Base-by-base conservation (phyloP, 2,329 filamentous ascomycete genomes). In the Fusarium nelsonii region DNA sequence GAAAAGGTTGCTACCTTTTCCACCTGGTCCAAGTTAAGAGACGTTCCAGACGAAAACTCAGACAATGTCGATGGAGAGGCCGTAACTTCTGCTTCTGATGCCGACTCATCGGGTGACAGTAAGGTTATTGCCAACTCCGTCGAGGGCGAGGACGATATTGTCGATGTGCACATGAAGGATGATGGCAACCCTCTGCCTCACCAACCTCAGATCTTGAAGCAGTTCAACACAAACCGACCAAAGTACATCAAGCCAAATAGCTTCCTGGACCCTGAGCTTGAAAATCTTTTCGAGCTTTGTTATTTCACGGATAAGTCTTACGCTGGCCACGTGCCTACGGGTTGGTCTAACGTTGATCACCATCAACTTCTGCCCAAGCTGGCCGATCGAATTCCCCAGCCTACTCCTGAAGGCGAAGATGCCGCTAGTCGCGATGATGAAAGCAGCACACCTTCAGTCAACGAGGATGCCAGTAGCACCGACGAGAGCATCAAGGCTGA, bases 131-230 rank as follows among this genome's bases (percentile, higher is more conserved):
- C 93, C 44, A 87, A 88, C 30, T 97, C 94, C 4, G 87, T 97
- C 3, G 91, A 94, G 76, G 92, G 93, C 11, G 95, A 97, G 77
- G 94, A 97, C 65, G 93, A 93, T 65, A 88, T 97, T 74, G 92
- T 98, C 8, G 92, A 97, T 75, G 90, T 99, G 16, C 92, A 92
- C 1, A 94, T 97, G 90, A 90, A 89, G 54, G 91, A 93, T 72
- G 81, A 82, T 4, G 76, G 75, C 16, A 82, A 85, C 69, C 37
- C 57, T 30, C 54, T 62, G 10, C 58, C 66, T n/a, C 56, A 63
- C 68, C 51, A 63, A 53, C 58, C 78, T 9, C 70, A 72, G 53
- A 55, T 81, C 43, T 76, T 85, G 58, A 83, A 81, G 69, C 77
- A 76, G 8, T 88, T 87, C 78, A 87, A 84, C 64, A 78, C 73